These are phyloP conservation scores for Barnettozyma pratensis DNA, from an alignment of 805 yeast genomes.

Conservation along the genomic window DNA sequence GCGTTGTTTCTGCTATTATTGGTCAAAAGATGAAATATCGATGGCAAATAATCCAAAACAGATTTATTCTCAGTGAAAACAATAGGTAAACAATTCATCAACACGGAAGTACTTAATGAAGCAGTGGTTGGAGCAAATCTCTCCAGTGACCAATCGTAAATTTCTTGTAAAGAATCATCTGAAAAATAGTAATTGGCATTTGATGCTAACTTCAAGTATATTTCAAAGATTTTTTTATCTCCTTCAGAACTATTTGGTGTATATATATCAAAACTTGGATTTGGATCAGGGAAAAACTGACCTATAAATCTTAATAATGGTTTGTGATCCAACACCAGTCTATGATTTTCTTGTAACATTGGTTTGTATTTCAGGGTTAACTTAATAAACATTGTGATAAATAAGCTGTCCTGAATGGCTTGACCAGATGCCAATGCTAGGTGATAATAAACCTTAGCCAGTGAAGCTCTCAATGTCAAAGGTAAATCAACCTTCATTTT, in stretches of 20 bases:
- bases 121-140: slow-evolving; percentile 52
- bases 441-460: slow-evolving; percentile 67
- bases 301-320: slow-evolving; percentile 28
- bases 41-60: slow-evolving; percentile 53
- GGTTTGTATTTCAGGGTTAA: slow-evolving; percentile 40
- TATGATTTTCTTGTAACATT: slow-evolving; percentile 23
- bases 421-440: slow-evolving; percentile 73
- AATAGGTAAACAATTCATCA: slow-evolving; percentile 50
- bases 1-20: slow-evolving; percentile 42
- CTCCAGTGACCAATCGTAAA: slow-evolving; percentile 47
- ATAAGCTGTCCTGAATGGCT: slow-evolving; percentile 50
- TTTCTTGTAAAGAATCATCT: slow-evolving; percentile 37
- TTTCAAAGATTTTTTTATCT: slow-evolving; percentile 45
- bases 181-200: slow-evolving; percentile 52
- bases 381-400: slow-evolving; percentile 53
- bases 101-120: slow-evolving; percentile 43
- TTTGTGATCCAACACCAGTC: slow-evolving; percentile 31
- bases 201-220: slow-evolving; percentile 47
- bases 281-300: slow-evolving; percentile 41
- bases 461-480: slow-evolving; percentile 47
- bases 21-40: slow-evolving; percentile 71
- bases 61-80: slow-evolving; percentile 30
- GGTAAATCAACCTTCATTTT: slow-evolving; percentile 81
- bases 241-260: slow-evolving; percentile 23
- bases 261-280: slow-evolving; percentile 40